Conservation (phyloP, 108 stramenopile species). For the Stephanodiscus minutulus region DNA sequence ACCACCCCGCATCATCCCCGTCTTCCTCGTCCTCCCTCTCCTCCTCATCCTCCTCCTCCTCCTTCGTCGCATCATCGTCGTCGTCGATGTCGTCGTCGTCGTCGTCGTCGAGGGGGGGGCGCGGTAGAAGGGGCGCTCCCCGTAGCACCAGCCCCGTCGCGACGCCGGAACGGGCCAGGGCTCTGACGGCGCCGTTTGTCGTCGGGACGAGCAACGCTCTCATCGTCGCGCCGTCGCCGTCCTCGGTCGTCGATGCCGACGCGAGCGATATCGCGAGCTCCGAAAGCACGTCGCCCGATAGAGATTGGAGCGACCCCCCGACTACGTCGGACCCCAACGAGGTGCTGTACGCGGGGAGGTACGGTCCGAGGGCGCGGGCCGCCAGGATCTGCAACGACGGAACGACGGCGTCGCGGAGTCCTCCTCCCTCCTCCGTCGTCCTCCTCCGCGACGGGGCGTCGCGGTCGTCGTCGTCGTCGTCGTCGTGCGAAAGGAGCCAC, state of each 20-base stretch:
- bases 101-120: too few relatives aligned
- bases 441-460: too few relatives aligned
- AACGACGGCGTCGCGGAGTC: not conserved
- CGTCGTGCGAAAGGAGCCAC: slow-evolving; percentile 22
- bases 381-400: slow-evolving; percentile 33
- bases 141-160: slow-evolving; percentile 37
- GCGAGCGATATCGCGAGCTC: slow-evolving; percentile 38
- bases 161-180: slow-evolving; percentile 31
- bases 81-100: not conserved
- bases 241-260: not conserved
- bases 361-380: slow-evolving; percentile 27
- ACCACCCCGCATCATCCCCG: slow-evolving; percentile 29
- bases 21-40: not conserved
- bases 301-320: slow-evolving; percentile 31
- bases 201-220: not conserved
- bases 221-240: not conserved
- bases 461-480: too few relatives aligned
- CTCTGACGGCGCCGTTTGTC: slow-evolving; percentile 31
- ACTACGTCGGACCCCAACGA: slow-evolving; percentile 23
- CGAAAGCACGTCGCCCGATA: slow-evolving; percentile 20
- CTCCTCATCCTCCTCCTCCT: not conserved
- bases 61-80: not conserved
- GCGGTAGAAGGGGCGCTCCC: not conserved
- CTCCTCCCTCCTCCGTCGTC: not conserved
- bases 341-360: slow-evolving; percentile 28